phyloP scores from a whole-genome alignment of 768 basidiomycete genomes.

The Paxillus rubicundulus region DNA sequence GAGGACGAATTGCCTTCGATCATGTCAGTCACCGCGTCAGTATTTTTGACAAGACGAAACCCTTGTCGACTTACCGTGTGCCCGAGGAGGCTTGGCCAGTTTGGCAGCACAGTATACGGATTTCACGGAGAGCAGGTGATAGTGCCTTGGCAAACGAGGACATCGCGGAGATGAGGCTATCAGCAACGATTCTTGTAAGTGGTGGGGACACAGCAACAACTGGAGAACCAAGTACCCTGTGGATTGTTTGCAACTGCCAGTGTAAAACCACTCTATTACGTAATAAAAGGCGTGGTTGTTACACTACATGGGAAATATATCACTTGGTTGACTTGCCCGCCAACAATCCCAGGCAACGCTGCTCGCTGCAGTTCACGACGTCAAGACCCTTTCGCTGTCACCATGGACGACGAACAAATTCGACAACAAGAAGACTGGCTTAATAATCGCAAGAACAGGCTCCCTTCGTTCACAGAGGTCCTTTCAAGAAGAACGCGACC shows the following conservation, averaged over 20 bases:
- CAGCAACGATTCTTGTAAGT: constrained; percentile 1
- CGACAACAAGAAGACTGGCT: constrained; percentile 71
- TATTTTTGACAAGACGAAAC: neutral
- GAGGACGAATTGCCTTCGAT: constrained; percentile 72
- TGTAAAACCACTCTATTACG: constrained; percentile 18
- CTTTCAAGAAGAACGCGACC: constrained; percentile 87
- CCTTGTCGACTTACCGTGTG: constrained; percentile 54
- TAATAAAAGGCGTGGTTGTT: constrained; percentile 20
- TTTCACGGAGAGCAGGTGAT: constrained; percentile 75
- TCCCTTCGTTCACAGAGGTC: constrained; percentile 90
- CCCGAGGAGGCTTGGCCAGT: constrained; percentile 73
- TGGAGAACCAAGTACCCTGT: constrained; percentile 4
- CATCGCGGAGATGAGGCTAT: constrained; percentile 40
- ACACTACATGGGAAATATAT: constrained; percentile 12
- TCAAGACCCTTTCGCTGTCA: constrained; percentile 2
- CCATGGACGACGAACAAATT: constrained; percentile 55
- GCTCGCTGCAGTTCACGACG: constrained; percentile 15
- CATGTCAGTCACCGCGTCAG: neutral
- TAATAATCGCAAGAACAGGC: constrained; percentile 64
- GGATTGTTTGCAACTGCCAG: neutral
- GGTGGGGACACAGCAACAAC: constrained; percentile 7
- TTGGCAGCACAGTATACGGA: constrained; percentile 80
- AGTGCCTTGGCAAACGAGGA: constrained; percentile 68
- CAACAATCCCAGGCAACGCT: constrained; percentile 9
- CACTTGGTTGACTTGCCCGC: constrained; percentile 18